A percentile compares a stretch with the other conserved stretches of the same genome.
Evolutionary conservation across 2,329 filamentous ascomycete species (phyloP).

Genomic region (Fusarium avenaceum): DNA sequence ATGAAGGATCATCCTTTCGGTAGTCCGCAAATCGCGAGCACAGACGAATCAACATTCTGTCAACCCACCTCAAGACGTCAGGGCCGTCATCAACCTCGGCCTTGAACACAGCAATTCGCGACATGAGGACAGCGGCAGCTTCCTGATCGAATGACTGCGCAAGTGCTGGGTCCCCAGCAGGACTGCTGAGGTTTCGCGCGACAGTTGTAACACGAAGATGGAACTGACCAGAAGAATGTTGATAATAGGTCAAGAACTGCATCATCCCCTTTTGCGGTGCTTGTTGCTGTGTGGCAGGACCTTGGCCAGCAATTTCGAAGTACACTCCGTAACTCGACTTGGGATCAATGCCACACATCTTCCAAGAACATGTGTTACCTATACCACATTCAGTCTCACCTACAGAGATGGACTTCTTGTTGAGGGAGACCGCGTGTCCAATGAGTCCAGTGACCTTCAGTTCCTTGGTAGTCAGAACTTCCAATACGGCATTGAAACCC

Average conservation of each 20-base stretch:
- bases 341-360: constrained; percentile 98
- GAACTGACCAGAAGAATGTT: constrained; percentile 96
- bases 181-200: constrained; percentile 89
- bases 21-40: constrained; percentile 98
- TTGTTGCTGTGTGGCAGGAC: constrained; percentile 87
- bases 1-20: constrained; percentile 96
- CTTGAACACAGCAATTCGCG: constrained; percentile 98
- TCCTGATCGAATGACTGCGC: constrained; percentile 99
- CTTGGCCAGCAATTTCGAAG: constrained; percentile 97
- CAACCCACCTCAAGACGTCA: constrained; percentile 98
- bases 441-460: constrained; percentile 98
- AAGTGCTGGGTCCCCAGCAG: constrained; percentile 92
- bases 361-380: constrained; percentile 98
- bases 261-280: constrained; percentile 94
- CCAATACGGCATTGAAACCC: constrained; percentile 97
- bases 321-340: constrained; percentile 95
- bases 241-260: constrained; percentile 98
- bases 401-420: constrained; percentile 97
- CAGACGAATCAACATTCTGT: constrained; percentile 96
- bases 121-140: constrained; percentile 97
- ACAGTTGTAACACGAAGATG: constrained; percentile 96
- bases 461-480: constrained; percentile 97
- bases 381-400: constrained; percentile 99
- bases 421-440: constrained; percentile 94
- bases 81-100: constrained; percentile 98